Evolutionary conservation across 371 early-diverging fungal genomes (phyloP).

Genomic region (Rhizopus stolonifer): DNA sequence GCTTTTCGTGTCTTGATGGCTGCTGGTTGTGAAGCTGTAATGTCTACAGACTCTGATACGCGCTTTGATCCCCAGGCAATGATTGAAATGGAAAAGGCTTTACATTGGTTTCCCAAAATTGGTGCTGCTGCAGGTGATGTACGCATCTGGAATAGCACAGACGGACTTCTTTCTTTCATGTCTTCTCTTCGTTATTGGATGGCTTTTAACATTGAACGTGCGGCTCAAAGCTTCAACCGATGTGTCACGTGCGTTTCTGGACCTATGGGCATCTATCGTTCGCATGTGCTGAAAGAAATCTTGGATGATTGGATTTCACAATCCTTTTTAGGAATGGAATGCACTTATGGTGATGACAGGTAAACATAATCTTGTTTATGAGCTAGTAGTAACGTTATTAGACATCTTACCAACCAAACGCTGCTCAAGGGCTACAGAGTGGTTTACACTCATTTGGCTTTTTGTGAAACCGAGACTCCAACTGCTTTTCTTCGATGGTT

Average conservation of each 20-base stretch:
- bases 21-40: constrained; percentile 56
- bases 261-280: constrained; percentile 63
- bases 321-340: constrained; percentile 58
- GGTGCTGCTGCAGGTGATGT: constrained; percentile 71
- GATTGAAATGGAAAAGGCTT: constrained; percentile 50
- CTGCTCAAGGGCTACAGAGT: constrained; percentile 53
- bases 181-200: constrained; percentile 69
- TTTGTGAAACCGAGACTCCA: constrained; percentile 68
- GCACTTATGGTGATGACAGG: constrained; percentile 72
- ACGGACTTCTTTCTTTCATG: constrained; percentile 53
- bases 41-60: constrained; percentile 70
- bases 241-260: constrained; percentile 72
- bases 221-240: constrained; percentile 63
- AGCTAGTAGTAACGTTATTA: background rate
- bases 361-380: constrained; percentile 2
- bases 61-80: constrained; percentile 54
- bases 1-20: constrained; percentile 58
- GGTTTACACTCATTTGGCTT: constrained; percentile 61
- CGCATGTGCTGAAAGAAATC: constrained; percentile 50
- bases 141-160: constrained; percentile 59
- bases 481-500: constrained; percentile 60
- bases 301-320: constrained; percentile 63
- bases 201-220: constrained; percentile 71
- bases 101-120: constrained; percentile 50
- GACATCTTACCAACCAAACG: constrained; percentile 64